Percentiles rank a stretch among this genome's conserved stretches.
Evolutionary conservation across 768 basidiomycete species (phyloP).

Genomic region (Crepidotus variabilis): DNA sequence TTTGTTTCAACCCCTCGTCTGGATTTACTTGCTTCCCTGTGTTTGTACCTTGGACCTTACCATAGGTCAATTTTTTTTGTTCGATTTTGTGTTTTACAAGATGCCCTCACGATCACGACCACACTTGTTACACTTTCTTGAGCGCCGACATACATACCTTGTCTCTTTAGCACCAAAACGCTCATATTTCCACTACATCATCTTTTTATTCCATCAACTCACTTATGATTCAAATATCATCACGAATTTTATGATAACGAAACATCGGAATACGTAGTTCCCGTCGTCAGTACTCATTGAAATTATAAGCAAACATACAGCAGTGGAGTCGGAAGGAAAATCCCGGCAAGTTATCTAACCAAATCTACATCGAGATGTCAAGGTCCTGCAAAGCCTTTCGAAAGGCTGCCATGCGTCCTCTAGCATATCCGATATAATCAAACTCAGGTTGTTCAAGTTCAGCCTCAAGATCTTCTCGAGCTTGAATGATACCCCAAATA

Average conservation of each 20-base stretch:
- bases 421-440: conserved; percentile 85
- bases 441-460: conserved; percentile 69
- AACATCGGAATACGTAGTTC: background rate
- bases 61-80: background rate
- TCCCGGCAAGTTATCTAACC: background rate
- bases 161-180: background rate
- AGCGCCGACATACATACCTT: background rate
- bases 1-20: background rate
- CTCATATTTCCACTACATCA: background rate
- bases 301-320: background rate
- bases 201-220: conserved; percentile 5
- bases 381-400: conserved; percentile 48
- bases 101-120: background rate
- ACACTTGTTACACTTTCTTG: background rate
- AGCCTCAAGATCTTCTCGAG: conserved; percentile 66
- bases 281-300: too few relatives aligned
- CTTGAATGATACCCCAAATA: conserved; percentile 93
- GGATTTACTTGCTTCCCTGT: background rate
- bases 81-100: background rate
- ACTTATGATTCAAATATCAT: conserved; percentile 2
- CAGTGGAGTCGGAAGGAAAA: background rate
- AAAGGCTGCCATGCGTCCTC: conserved; percentile 62
- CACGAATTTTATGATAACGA: conserved; percentile 6
- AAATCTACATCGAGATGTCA: conserved; percentile 24
- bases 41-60: background rate